Base-by-base conservation (phyloP, 257 asterid genomes). In the Capsicum baccatum region DNA sequence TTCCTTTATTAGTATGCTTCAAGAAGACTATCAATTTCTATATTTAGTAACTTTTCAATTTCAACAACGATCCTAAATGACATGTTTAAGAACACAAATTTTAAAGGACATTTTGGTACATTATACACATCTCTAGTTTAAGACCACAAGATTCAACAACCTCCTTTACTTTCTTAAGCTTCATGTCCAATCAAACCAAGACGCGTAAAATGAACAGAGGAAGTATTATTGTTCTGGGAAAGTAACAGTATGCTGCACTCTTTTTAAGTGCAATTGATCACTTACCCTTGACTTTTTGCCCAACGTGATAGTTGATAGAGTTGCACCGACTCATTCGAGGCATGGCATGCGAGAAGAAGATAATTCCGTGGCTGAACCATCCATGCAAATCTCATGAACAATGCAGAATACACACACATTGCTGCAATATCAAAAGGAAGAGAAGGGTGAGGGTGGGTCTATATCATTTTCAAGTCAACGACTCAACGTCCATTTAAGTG, bases 301-400 rank as follows among this genome's bases (percentile, higher is more conserved):
- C 97, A 95, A 67, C 97, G 98, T 8, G 97, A 92, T 15, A 94
- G 58, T 85, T 93, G 99, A 89, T 94, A 95, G 73, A 94, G 92
- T 86, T 95, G 98, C 84, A 95, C 98, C 0, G 97, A 39, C 89
- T 95, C 99, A 79, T 95, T 95, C 9, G 98, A 95, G 66, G 97
- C 99, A 83, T 95, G 98, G 91, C 97, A 93, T 33, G 94, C 96
- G 85, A 95, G 94, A 58, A 95, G 90, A 71, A 95, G 90, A 87
- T 95, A 95, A 88, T 95, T 95, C 70, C 97, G 99, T 26, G 98
- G 98, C 85, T 92, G 98, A 71, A 95, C 98, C 99, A 95, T 95
- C 99, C 99, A 95, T 42, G 98, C 98, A 86, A 95, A 95, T 91
- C 99, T 94, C 98, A 95, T 95, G 93, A 94, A 95, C 79, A 95